A percentile compares a stretch with the other conserved stretches of the same genome.
Conservation (phyloP, 2,329 filamentous ascomycete species). For the Monosporascus sp. region DNA sequence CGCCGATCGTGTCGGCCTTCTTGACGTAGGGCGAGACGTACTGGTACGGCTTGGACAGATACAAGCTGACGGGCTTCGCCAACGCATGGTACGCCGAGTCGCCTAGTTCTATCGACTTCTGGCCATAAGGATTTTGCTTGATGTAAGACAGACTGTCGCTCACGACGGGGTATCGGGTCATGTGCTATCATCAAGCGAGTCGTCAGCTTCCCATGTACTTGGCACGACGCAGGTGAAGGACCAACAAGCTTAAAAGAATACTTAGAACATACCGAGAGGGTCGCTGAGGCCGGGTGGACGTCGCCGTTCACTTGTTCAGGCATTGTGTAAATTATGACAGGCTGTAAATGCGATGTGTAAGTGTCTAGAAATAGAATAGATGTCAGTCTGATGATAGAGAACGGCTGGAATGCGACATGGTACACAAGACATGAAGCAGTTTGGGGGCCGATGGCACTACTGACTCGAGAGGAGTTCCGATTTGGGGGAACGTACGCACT, state of each 20-base stretch:
- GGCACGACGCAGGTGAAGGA: too few relatives aligned
- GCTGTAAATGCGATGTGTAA: slow-evolving; percentile 1
- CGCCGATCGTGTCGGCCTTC: slow-evolving; percentile 72
- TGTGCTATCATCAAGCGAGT: slow-evolving; percentile 52
- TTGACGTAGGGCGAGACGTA: slow-evolving; percentile 81
- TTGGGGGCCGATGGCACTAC: slow-evolving; percentile 3
- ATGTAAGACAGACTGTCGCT: slow-evolving; percentile 72
- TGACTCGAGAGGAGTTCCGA: slow-evolving; percentile 5
- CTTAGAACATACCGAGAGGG: slow-evolving; percentile 23
- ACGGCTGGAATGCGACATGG: not conserved
- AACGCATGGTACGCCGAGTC: slow-evolving; percentile 71
- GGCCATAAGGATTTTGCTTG: slow-evolving; percentile 76
- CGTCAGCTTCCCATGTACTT: too few relatives aligned
- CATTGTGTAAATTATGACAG: slow-evolving; percentile 15
- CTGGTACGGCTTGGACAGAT: slow-evolving; percentile 71
- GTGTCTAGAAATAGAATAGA: not conserved
- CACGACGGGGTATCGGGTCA: slow-evolving; percentile 78
- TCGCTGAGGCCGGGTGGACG: slow-evolving; percentile 25
- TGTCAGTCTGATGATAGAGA: slow-evolving; percentile 1
- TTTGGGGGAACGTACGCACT: too few relatives aligned
- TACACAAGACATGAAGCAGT: slow-evolving; percentile 1
- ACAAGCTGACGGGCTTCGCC: slow-evolving; percentile 72
- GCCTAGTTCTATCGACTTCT: slow-evolving; percentile 73
- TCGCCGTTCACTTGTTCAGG: slow-evolving; percentile 29
- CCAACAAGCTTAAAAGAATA: too few relatives aligned